Base-by-base conservation (phyloP, 1,284 basidiomycete species). In the Irpex lacteus region DNA sequence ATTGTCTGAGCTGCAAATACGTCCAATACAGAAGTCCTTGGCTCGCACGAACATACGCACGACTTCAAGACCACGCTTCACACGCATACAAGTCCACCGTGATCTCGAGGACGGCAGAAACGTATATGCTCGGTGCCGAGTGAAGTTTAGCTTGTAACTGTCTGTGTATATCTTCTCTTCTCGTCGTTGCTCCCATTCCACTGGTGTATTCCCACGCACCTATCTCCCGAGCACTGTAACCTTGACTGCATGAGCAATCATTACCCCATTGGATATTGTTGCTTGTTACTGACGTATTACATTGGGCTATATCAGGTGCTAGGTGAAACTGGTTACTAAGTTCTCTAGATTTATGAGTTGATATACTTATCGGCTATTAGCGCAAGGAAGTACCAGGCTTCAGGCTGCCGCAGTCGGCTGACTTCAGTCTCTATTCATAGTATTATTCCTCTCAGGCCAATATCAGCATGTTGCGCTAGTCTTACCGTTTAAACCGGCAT, bases 111-210 rank as follows among this genome's bases (percentile, higher is more conserved):
- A 59, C 38, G 58, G 38, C 15, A 59, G 19, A 59, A 59, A 15
- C 7, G 26, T 59, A 40, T 36, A 40, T 19, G 21, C 58, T 49
- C 58, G 58, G 58, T 44, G n/a, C 58, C 58, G 58, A 59, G 18
- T 8, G 21, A 44, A 21, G 11, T 44, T 40, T 49, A 26, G 38
- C 40, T 47, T 49, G 15, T 53, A 57, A 58, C 32, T 21, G 21
- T 63, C 38, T 13, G 15, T 36, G 38, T 19, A 52, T 18, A 21
- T n/a, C 50, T 21, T 37, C 15, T 36, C 18, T 32, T 32, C 11
- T 44, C 13, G 13, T 15, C 32, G 38, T 44, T 53, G 26, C 57
- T 32, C 49, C 55, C 15, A 62, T 62, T 15, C 44, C 37, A 40
- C 9, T 26, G 38, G 40, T 18, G 8, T 56, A 56, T 56, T 34